A percentile compares a stretch with the other conserved stretches of the same genome.
Evolutionary conservation across 192 early-diverging fungal genomes (phyloP).

Genomic region (Coemansia furcata): DNA sequence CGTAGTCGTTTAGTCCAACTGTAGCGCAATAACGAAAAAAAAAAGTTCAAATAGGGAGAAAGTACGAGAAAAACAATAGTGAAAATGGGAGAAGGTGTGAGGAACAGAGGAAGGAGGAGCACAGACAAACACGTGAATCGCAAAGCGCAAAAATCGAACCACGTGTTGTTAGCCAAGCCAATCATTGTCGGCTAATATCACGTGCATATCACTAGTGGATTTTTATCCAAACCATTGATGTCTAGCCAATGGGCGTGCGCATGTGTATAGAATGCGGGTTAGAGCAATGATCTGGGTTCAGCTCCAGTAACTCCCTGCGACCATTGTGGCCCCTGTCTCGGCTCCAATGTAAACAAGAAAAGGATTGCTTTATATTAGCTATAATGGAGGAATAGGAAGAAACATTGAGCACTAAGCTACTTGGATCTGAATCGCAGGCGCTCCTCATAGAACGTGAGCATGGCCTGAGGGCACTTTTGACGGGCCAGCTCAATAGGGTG

Average conservation of each 20-base stretch:
- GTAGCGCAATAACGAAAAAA: not conserved
- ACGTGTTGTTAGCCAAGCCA: slow-evolving; percentile 34
- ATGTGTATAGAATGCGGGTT: not conserved
- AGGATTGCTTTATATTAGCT: not conserved
- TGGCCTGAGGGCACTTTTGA: slow-evolving; percentile 44
- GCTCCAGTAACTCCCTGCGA: not conserved
- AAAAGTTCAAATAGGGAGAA: not conserved
- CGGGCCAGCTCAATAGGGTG: slow-evolving; percentile 42
- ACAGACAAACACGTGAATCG: slow-evolving; percentile 7
- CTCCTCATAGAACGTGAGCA: slow-evolving; percentile 58
- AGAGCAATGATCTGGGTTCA: not conserved
- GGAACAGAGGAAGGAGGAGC: not conserved
- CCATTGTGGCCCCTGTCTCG: not conserved
- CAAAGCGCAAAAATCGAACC: slow-evolving; percentile 28
- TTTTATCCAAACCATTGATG: not conserved
- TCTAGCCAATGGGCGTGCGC: not conserved
- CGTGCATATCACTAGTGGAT: slow-evolving; percentile 21
- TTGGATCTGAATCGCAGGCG: slow-evolving; percentile 53
- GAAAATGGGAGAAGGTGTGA: slow-evolving; percentile 18
- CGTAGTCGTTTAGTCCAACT: not conserved
- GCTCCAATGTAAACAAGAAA: not conserved
- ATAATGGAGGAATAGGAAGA: not conserved
- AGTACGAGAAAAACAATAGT: slow-evolving; percentile 3
- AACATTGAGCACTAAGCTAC: not conserved
- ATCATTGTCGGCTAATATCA: slow-evolving; percentile 22